These are phyloP conservation scores for Ascosphaera apis DNA, from an alignment of 2,329 filamentous ascomycete genomes.

Conservation along the genomic window DNA sequence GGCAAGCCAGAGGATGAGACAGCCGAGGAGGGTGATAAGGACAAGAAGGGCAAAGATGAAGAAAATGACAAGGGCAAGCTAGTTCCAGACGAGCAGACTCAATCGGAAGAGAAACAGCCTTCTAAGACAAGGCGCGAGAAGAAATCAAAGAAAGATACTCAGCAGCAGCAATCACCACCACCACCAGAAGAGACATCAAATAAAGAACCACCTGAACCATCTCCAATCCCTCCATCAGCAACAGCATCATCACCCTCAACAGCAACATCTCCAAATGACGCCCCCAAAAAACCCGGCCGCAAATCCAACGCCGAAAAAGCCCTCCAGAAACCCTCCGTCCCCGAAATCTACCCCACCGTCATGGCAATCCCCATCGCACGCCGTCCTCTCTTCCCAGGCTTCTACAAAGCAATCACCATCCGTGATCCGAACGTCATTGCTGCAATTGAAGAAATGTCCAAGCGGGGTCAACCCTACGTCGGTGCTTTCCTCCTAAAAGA, in stretches of 20 bases:
- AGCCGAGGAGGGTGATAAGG: slow-evolving; percentile 19
- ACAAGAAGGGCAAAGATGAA: slow-evolving; percentile 25
- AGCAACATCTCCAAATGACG: slow-evolving; percentile 15
- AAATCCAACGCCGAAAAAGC: slow-evolving; percentile 47
- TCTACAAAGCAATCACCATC: slow-evolving; percentile 97
- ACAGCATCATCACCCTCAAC: no score
- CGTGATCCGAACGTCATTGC: slow-evolving; percentile 75
- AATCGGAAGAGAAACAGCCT: slow-evolving; percentile 12
- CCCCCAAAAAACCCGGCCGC: slow-evolving; percentile 48
- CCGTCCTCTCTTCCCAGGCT: slow-evolving; percentile 82
- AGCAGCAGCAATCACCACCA: slow-evolving; percentile 28
- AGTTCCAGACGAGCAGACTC: slow-evolving; percentile 18
- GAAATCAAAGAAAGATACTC: no score
- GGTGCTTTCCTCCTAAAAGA: slow-evolving; percentile 95
- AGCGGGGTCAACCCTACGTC: slow-evolving; percentile 89
- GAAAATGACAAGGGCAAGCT: slow-evolving; percentile 18
- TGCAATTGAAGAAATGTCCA: slow-evolving; percentile 90
- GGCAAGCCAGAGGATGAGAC: slow-evolving; percentile 15
- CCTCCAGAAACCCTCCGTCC: slow-evolving; percentile 68
- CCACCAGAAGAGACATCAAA: slow-evolving; percentile 21
- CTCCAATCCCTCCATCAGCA: no score
- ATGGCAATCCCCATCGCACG: slow-evolving; percentile 93
- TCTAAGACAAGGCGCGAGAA: slow-evolving; percentile 9
- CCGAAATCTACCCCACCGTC: slow-evolving; percentile 90
- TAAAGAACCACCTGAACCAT: no score